Base-by-base conservation (phyloP, 768 basidiomycete species). In the Pleurotus sapidus region DNA sequence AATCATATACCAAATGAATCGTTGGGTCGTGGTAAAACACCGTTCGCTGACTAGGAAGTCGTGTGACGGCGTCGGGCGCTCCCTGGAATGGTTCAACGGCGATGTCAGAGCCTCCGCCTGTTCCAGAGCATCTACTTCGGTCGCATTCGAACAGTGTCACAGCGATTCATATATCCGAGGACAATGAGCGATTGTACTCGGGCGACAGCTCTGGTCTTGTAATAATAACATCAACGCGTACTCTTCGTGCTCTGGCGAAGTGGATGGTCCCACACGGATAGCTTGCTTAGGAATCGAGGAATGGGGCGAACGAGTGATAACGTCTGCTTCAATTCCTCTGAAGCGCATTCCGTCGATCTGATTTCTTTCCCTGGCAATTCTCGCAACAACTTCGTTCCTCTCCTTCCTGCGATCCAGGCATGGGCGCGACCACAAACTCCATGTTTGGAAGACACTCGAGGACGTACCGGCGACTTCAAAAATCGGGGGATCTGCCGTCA, bases 101-200 rank as follows among this genome's bases (percentile, higher is more conserved):
- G 30, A 34, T 34, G 30, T 34, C 30, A 9, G 30, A 34, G 30
- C 30, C 30, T 34, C 8, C 83, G 18, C 80, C 87, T 6, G 70
- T 81, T 3, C 95, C 94, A 0, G 74, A 81, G 3, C 91, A 94
- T 62, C 74, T 92, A 18, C 74, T 97, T 24, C 87, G 95, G 9
- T 74, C 81, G 2, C 95, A 98, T 66, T 73, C 78, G 0, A 74
- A 83, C 3, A 80, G 87, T 14, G 70, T 96, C 53, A 82, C 74
- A 55, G 73, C 82, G 0, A 55, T 95, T 37, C 76, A 71, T 45
- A 73, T 93, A 64, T 91, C 93, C 1, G 61, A 74, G 3, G 84
- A 90, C 67, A 92, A 93, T 65, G 83, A 89, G 60, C 76, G 91
- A 15, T 73, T 98, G 4, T 95, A 93, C 72, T 92, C 95, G 5